Conservation (phyloP, 106 monocot species). For the Amphibolis antarctica region DNA sequence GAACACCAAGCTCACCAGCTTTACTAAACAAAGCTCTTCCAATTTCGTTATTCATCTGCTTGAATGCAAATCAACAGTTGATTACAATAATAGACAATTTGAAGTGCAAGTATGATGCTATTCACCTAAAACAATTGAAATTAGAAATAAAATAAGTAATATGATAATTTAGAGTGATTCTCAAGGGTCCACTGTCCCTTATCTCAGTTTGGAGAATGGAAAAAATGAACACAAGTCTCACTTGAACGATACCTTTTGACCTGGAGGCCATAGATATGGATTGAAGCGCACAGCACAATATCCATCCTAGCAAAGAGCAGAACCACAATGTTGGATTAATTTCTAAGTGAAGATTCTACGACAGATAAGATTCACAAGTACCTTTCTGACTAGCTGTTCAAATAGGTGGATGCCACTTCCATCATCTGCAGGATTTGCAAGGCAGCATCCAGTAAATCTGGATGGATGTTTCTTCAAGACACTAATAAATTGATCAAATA, state of each 20-base stretch:
- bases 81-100: background rate
- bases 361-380: slow-evolving; percentile 4
- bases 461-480: slow-evolving; percentile 60
- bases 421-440: slow-evolving; percentile 84
- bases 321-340: slow-evolving; percentile 5
- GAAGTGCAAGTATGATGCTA: background rate
- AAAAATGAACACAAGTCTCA: background rate
- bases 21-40: slow-evolving; percentile 65
- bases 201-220: slow-evolving; percentile 1
- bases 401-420: slow-evolving; percentile 53
- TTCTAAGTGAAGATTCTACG: background rate
- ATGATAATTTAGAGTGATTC: too few relatives aligned
- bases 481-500: slow-evolving; percentile 26
- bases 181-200: too few relatives aligned
- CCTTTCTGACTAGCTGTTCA: slow-evolving; percentile 61
- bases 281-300: slow-evolving; percentile 82
- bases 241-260: slow-evolving; percentile 50
- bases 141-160: too few relatives aligned
- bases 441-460: slow-evolving; percentile 77
- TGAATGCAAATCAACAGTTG: background rate
- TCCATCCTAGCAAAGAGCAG: slow-evolving; percentile 38
- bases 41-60: slow-evolving; percentile 77
- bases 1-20: slow-evolving; percentile 73
- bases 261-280: slow-evolving; percentile 76
- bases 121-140: too few relatives aligned